Evolutionary conservation across 2,329 filamentous ascomycete species (phyloP), one percentile per base, ranked within the genome.

Genomic region (Phoma sp.): DNA sequence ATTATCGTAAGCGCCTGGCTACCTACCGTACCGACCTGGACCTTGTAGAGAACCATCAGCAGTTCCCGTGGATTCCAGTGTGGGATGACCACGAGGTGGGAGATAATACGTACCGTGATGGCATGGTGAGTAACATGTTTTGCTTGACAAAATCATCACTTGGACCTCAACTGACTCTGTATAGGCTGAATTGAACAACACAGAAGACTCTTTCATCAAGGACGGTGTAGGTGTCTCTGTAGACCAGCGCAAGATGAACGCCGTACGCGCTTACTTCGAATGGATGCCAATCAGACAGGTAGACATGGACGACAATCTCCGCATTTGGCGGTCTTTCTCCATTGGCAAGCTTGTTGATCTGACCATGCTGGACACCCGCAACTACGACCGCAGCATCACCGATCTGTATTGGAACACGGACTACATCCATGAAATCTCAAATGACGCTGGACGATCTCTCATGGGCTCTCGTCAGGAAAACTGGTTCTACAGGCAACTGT

Each of bases 381-480:
- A 77, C 27, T 78, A 78, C 53, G 77, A 78, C 55, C 73, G 76
- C 10, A 74, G 70, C 6, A 77, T 79, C 46, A 78, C 77, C 1
- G 73, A 77, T 50, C 64, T 79, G 1, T 75, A 77, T 61, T 84
- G 82, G 80, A 89, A 89, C 66, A 81, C 80, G 0, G 77, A 84
- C 38, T 89, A 89, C 66, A 77, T 88, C 38, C 78, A 84, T 55
- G 64, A 77, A 2, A 87, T 91, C 54, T 84, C 80, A 14, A 83
- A 90, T 60, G 87, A 91, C 51, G 84, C 86, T 2, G 82, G 85
- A 5, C 83, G 89, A 4, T 83, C 82, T 0, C 75, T 92, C 60
- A 91, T 92, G 88, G 89, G 89, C 2, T 78, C 81, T 1, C 82
- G 83, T 9, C 89, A 92, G 68, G 89, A 92, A 71, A 83, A 84